A percentile compares a stretch with the other conserved stretches of the same genome.
Conservation (phyloP, 1,284 basidiomycete genomes). For the Apiotrichum domesticum region DNA sequence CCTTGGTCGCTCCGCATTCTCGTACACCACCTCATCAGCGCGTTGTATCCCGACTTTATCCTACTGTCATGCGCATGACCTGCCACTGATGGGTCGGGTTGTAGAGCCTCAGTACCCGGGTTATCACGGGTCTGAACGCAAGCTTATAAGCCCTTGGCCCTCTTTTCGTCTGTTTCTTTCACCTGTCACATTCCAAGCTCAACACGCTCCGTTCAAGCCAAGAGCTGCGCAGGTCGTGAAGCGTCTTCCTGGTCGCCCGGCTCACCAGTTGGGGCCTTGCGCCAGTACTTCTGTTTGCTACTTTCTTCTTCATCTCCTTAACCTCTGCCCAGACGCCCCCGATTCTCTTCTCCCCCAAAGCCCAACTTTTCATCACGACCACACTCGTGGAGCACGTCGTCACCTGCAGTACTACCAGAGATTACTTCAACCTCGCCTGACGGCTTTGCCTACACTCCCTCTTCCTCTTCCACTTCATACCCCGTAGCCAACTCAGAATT, state of each 20-base stretch:
- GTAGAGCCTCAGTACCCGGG: not conserved
- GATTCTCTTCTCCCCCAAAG: not conserved
- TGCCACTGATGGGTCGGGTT: not conserved
- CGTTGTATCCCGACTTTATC: not conserved
- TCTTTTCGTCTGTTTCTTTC: not conserved
- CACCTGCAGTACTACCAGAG: not conserved
- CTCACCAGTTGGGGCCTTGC: not conserved
- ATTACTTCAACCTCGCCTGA: not conserved
- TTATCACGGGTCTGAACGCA: not conserved
- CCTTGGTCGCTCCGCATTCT: not conserved
- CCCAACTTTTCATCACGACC: not conserved
- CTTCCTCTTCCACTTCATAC: not conserved
- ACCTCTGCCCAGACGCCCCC: not conserved
- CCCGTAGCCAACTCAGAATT: not conserved
- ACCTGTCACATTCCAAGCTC: not conserved
- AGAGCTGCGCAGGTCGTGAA: not conserved
- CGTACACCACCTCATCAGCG: not conserved
- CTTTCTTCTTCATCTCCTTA: slow-evolving; percentile 1
- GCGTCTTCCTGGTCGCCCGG: not conserved
- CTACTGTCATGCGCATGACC: too few species aligned
- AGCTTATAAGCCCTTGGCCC: not conserved
- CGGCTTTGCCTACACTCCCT: not conserved
- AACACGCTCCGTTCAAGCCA: not conserved
- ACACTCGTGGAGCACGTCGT: not conserved
- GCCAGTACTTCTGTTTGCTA: slow-evolving; percentile 1